Evolutionary conservation across 2,329 filamentous ascomycete genomes (phyloP).

Genomic region (Calonectria hawksworthii): DNA sequence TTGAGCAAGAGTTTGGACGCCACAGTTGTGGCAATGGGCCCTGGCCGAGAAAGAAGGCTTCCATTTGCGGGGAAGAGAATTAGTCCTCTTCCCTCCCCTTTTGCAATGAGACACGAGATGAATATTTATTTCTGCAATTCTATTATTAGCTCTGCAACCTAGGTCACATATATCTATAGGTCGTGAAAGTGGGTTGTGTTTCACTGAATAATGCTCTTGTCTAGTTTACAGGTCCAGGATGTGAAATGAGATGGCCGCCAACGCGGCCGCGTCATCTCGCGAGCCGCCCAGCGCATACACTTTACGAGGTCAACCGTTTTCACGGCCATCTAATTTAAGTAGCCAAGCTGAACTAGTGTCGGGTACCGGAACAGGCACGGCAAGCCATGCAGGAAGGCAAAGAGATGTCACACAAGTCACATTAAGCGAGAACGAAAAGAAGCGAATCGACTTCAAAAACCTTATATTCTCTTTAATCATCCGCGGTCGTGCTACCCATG

Average conservation of each 20-base stretch:
- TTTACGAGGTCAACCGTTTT: not conserved
- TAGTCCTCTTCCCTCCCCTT: slow-evolving; percentile 32
- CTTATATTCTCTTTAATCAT: slow-evolving; percentile 8
- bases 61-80: slow-evolving; percentile 15
- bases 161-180: slow-evolving; percentile 1
- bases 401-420: not conserved
- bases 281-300: slow-evolving; percentile 17
- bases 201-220: not conserved
- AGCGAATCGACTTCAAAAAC: not conserved
- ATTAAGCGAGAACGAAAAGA: not conserved
- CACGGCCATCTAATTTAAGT: not conserved
- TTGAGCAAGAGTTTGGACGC: slow-evolving; percentile 27
- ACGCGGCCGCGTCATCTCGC: slow-evolving; percentile 28
- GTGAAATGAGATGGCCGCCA: slow-evolving; percentile 23
- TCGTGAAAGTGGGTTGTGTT: slow-evolving; percentile 14
- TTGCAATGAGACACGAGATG: slow-evolving; percentile 41
- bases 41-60: slow-evolving; percentile 24
- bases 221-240: not conserved
- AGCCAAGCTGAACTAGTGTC: not conserved
- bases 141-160: slow-evolving; percentile 17
- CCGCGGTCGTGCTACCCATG: not conserved
- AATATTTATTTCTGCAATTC: slow-evolving; percentile 41
- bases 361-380: not conserved
- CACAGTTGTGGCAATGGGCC: slow-evolving; percentile 20
- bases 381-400: not conserved